Conservation (phyloP, 352 stramenopile species). For the Phytophthora pseudosyringae region DNA sequence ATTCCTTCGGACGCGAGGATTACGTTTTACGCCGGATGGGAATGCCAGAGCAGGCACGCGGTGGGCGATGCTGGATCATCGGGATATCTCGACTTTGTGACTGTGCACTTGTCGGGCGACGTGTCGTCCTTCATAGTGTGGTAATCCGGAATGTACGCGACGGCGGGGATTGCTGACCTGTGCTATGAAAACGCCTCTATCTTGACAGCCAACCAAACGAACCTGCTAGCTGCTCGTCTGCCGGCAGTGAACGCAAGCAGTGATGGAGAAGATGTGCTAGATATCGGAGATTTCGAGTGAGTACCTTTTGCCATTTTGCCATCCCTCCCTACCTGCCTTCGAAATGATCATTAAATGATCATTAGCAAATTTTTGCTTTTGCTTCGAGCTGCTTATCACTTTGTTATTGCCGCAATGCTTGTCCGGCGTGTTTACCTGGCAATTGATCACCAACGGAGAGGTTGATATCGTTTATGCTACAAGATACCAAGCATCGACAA, state of each 20-base stretch:
- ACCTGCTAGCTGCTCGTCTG: not conserved
- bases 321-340: too few species aligned
- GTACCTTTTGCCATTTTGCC: too few species aligned
- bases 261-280: not conserved
- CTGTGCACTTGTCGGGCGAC: constrained; percentile 4
- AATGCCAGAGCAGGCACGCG: constrained; percentile 18
- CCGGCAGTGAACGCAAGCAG: constrained; percentile 8
- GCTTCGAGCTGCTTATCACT: too few species aligned
- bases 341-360: too few species aligned
- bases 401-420: too few species aligned
- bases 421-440: too few species aligned
- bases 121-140: constrained; percentile 32
- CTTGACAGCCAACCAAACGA: not conserved
- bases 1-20: constrained; percentile 19
- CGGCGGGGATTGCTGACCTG: constrained; percentile 2
- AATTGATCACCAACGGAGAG: too few species aligned
- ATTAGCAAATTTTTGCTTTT: too few species aligned
- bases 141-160: constrained; percentile 31
- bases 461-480: too few species aligned
- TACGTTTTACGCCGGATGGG: constrained; percentile 12
- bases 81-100: constrained; percentile 23
- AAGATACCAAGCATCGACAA: too few species aligned
- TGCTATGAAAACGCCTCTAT: constrained; percentile 10
- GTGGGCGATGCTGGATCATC: constrained; percentile 1
- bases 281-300: not conserved